Conservation (phyloP, 495 filamentous ascomycete species). For the Neurospora tetrasperma region DNA sequence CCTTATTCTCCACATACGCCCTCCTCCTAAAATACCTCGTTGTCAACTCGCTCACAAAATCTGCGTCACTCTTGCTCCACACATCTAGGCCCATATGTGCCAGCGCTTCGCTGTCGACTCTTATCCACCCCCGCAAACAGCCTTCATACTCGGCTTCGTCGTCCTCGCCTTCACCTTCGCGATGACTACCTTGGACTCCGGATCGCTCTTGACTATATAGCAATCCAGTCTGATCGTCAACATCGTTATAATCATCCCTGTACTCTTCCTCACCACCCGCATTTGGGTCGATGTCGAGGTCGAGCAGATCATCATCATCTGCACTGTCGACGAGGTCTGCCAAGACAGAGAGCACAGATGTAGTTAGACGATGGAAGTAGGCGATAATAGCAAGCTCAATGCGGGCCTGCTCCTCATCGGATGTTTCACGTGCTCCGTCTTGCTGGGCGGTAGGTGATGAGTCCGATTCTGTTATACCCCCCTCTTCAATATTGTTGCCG, state of each 20-base stretch:
- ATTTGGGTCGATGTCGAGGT: constrained; percentile 23
- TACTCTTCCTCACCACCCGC: constrained; percentile 12
- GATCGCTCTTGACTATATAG: constrained; percentile 1
- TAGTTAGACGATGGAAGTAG: constrained; percentile 85
- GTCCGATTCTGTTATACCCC: constrained; percentile 23
- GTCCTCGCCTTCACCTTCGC: constrained; percentile 8
- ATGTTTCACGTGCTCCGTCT: constrained; percentile 7
- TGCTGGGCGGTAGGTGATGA: constrained; percentile 24
- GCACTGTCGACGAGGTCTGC: constrained; percentile 54
- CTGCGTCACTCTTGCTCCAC: constrained; percentile 70
- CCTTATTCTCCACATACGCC: constrained; percentile 59
- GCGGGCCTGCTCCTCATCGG: constrained; percentile 24
- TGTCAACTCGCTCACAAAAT: constrained; percentile 60
- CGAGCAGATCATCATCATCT: constrained; percentile 41
- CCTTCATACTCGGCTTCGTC: constrained; percentile 20
- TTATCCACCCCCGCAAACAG: constrained; percentile 33
- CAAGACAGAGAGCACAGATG: constrained; percentile 56
- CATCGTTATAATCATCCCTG: constrained; percentile 5
- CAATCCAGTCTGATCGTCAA: constrained; percentile 20
- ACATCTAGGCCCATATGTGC: constrained; percentile 73
- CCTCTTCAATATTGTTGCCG: neutral
- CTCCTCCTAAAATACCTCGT: constrained; percentile 60
- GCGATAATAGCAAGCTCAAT: constrained; percentile 70
- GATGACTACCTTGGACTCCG: neutral
- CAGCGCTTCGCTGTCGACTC: constrained; percentile 60